These are phyloP conservation scores for Paracoccidioides brasiliensis DNA, from an alignment of 2,329 filamentous ascomycete genomes.

Conservation along the genomic window DNA sequence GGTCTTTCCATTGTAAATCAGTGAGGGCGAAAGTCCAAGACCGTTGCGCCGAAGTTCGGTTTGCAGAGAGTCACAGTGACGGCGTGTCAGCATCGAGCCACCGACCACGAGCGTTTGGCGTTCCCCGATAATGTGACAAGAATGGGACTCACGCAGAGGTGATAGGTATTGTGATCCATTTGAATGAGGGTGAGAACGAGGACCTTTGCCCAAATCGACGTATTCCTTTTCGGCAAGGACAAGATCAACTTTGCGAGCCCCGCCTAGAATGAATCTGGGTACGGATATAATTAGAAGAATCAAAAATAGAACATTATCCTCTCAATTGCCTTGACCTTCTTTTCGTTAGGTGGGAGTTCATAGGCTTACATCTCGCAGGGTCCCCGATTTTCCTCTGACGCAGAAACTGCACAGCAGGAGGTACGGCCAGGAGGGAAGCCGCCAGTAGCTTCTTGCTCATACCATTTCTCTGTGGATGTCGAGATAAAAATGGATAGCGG, in stretches of 20 bases:
- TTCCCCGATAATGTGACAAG: slow-evolving; percentile 25
- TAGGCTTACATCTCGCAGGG: not conserved
- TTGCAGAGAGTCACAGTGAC: not conserved
- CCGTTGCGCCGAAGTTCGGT: slow-evolving; percentile 26
- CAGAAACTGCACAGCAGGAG: slow-evolving; percentile 7
- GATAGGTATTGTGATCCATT: slow-evolving; percentile 9
- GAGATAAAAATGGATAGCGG: slow-evolving; percentile 11
- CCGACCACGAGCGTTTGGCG: slow-evolving; percentile 32
- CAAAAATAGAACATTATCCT: not conserved
- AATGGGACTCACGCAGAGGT: slow-evolving; percentile 12
- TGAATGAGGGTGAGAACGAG: slow-evolving; percentile 11
- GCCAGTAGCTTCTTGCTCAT: slow-evolving; percentile 8
- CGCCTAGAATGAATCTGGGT: not conserved
- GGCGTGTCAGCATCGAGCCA: slow-evolving; percentile 13
- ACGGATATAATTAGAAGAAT: not conserved
- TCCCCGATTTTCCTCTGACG: not conserved
- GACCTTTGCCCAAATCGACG: slow-evolving; percentile 8
- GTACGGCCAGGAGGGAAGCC: slow-evolving; percentile 6
- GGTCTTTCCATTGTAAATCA: slow-evolving; percentile 23
- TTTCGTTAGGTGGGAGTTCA: too few relatives aligned
- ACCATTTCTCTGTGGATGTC: slow-evolving; percentile 9
- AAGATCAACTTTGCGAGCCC: not conserved
- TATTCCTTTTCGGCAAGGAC: not conserved
- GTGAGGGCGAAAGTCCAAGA: slow-evolving; percentile 32
- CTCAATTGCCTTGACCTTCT: not conserved